Evolutionary conservation across 495 filamentous ascomycete genomes (phyloP), one percentile per base, ranked within the genome.

Genomic region (Penicillium antarcticum): DNA sequence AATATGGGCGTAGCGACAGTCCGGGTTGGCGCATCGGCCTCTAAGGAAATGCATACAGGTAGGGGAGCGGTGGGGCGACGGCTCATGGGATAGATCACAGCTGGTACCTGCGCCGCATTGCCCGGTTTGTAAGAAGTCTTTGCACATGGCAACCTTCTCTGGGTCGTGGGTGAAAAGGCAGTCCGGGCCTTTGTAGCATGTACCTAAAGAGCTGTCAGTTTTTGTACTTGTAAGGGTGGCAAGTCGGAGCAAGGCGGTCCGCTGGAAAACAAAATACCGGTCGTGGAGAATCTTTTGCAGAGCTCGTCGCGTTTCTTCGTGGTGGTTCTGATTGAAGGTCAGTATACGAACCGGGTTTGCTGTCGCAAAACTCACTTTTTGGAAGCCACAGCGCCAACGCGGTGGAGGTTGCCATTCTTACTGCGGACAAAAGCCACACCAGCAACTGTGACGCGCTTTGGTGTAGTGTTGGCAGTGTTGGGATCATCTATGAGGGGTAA

Each of bases 31-130:
- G 74, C 94, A 98, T 61, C 88, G 89, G 42, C 92, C 92, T 66
- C 88, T 85, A 58, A 89, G 79, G 73, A 94, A 97, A 75, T 96
- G 90, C 70, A 92, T 64, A 73, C 94, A 98, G 40, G 86, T 77
- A 53, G 94, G 90, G 51, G 88, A 88, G 65, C 91, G 83, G 67
- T 97, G 81, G 56, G 91, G 84, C 51, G 82, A 90, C 37, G 90
- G 79, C 33, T 92, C 87, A 80, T 98, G 94, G 53, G 94, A 97
- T 48, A 97, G 80, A 70, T 96, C 91, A 76, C 94, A 98, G 65
- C 80, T 80, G 60, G 84, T 83, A 68, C 91, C 91, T 69, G 81
- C 81, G 48, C 75, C 73, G 73, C 94, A 98, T 56, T 83, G 76
- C 64, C 87, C 88, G 70, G 86, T 88, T 51, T 84, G 79, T 45